These are phyloP conservation scores for Tephrocybe sp. DNA, from an alignment of 768 basidiomycete species.

Conservation along the genomic window DNA sequence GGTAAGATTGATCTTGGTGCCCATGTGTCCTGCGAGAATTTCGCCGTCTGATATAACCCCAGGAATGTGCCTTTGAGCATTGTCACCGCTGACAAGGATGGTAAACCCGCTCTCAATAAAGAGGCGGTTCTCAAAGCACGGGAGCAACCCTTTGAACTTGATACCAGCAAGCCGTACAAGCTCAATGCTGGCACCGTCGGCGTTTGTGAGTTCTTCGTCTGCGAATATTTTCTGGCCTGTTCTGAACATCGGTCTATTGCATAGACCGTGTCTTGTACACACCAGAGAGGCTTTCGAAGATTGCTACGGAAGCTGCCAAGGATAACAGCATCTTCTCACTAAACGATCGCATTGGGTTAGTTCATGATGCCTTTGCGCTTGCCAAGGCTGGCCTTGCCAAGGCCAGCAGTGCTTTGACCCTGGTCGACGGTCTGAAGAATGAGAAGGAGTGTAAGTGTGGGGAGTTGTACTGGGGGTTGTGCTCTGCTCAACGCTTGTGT, in stretches of 20 bases:
- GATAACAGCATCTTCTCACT: slow-evolving; percentile 56
- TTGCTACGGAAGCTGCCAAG: slow-evolving; percentile 80
- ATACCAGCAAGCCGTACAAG: slow-evolving; percentile 80
- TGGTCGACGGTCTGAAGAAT: slow-evolving; percentile 65
- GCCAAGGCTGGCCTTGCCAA: slow-evolving; percentile 78
- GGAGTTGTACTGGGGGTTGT: not conserved
- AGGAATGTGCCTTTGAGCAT: slow-evolving; percentile 85
- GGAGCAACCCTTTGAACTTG: slow-evolving; percentile 67
- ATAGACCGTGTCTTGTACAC: slow-evolving; percentile 86
- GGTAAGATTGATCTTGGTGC: slow-evolving; percentile 41
- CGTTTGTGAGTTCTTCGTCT: slow-evolving; percentile 63
- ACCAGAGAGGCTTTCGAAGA: slow-evolving; percentile 71
- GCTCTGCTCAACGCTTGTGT: slow-evolving; percentile 1
- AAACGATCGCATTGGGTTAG: slow-evolving; percentile 87
- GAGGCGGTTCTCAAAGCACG: slow-evolving; percentile 65
- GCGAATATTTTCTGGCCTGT: not conserved
- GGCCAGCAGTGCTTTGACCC: slow-evolving; percentile 73
- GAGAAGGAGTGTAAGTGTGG: slow-evolving; percentile 73
- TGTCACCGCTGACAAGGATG: slow-evolving; percentile 57
- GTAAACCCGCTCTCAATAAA: slow-evolving; percentile 60
- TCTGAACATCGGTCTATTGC: slow-evolving; percentile 3
- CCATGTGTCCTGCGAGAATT: not conserved
- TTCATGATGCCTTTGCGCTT: slow-evolving; percentile 80
- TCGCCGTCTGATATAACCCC: slow-evolving; percentile 1
- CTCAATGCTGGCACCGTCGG: slow-evolving; percentile 88